Percentiles rank a stretch among this genome's conserved stretches.
Conservation (phyloP, 352 stramenopile genomes). For the Pythium rishiriense region DNA sequence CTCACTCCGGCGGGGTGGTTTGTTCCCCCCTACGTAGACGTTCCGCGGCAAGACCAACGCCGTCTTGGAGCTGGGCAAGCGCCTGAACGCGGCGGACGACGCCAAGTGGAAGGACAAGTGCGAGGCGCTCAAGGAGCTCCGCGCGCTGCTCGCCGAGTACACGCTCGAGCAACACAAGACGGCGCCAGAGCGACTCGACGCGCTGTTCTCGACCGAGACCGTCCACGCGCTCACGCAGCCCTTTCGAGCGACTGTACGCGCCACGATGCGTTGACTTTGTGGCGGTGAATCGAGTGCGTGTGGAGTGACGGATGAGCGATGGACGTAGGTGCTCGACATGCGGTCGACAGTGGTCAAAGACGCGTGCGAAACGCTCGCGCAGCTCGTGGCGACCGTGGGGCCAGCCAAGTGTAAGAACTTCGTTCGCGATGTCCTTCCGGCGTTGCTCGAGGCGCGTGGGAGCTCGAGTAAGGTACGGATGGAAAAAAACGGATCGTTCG, state of each 20-base stretch:
- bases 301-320: neutral
- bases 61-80: constrained; percentile 48
- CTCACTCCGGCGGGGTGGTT: neutral
- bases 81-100: constrained; percentile 51
- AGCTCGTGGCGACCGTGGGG: constrained; percentile 37
- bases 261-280: neutral
- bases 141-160: constrained; percentile 32
- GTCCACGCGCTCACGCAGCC: constrained; percentile 53
- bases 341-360: constrained; percentile 66
- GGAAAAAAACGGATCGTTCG: neutral
- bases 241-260: constrained; percentile 50
- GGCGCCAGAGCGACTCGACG: constrained; percentile 13
- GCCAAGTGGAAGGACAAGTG: constrained; percentile 60
- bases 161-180: constrained; percentile 12
- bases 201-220: constrained; percentile 49
- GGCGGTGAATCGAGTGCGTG: neutral
- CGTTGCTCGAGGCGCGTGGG: constrained; percentile 53
- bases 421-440: constrained; percentile 60
- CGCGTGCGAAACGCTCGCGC: constrained; percentile 50
- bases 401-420: constrained; percentile 50
- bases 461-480: constrained; percentile 53
- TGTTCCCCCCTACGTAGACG: constrained; percentile 25
- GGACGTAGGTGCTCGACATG: constrained; percentile 41
- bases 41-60: constrained; percentile 50
- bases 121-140: constrained; percentile 46